Base-by-base conservation (phyloP, 306 rosid genomes). In the Acacia melanoxylon region DNA sequence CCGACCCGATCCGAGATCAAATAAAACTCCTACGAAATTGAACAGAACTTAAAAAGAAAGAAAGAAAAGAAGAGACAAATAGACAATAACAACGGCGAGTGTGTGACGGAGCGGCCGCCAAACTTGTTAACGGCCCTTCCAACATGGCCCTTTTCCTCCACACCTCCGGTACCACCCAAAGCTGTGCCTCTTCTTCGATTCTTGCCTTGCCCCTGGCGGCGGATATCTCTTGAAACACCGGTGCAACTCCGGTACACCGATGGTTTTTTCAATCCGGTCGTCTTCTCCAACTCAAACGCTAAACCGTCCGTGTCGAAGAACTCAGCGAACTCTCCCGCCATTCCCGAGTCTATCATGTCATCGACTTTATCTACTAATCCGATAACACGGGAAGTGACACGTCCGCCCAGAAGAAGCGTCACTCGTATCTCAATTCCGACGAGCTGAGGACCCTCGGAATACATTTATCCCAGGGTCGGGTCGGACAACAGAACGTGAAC, bases 171-270 rank as follows among this genome's bases (percentile, higher is more conserved):
- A 35, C 6, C 37, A 35, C 37, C 37, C 37, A 35, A 4, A 35
- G 37, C 6, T 35, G 6, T 35, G 37, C 37, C 37, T 35, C 37
- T 35, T 35, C 37, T 35, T 35, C 6, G 37, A 35, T 35, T 1
- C 37, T 35, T 35, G 37, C 37, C 37, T 35, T 35, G 6, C 37
- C 37, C 48, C 51, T 56, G 52, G 48, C 11, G 92, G 87, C 2
- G 86, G 88, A 78, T 76, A 84, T 35, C 76, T 77, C 13, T 63
- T 82, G 24, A 93, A 93, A 87, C 78, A 92, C 74, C 79, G 82
- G 71, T 89, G 86, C 74, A 95, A 95, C 90, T 95, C 97, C 0
- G 97, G 91, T 3, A 93, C 94, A 8, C 99, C 98, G 37, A 95
- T 95, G 10, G 98, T 94, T 71, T 95, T 95, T 6, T 79, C 72